phyloP scores from a whole-genome alignment of 2,329 filamentous ascomycete species.

The Coniochaeta sp. region DNA sequence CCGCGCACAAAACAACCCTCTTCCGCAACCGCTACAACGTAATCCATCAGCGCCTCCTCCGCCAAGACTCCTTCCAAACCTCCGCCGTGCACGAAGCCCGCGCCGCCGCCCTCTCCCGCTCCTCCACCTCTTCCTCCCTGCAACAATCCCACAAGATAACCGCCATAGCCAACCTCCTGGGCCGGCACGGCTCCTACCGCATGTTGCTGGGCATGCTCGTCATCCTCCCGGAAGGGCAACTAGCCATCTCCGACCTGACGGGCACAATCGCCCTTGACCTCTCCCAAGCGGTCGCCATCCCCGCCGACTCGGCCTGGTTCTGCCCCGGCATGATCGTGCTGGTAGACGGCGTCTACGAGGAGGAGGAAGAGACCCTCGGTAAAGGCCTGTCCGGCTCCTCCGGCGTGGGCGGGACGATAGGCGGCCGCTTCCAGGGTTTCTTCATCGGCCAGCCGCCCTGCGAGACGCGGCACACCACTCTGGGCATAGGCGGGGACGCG shows the following conservation, averaged over 20 bases:
- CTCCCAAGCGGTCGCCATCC: constrained; percentile 71
- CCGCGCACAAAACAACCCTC: constrained; percentile 73
- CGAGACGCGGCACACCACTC: constrained; percentile 71
- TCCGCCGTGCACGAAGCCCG: constrained; percentile 63
- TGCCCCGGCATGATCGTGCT: constrained; percentile 93
- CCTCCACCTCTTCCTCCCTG: constrained; percentile 48
- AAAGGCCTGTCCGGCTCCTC: constrained; percentile 67
- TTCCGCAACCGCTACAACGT: constrained; percentile 90
- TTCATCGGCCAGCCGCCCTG: constrained; percentile 88
- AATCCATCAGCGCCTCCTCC: constrained; percentile 82
- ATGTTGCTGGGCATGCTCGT: constrained; percentile 80
- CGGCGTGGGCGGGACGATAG: constrained; percentile 83
- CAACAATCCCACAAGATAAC: constrained; percentile 80
- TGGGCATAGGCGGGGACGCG: constrained; percentile 61
- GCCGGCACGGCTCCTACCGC: constrained; percentile 76
- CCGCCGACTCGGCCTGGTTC: constrained; percentile 85
- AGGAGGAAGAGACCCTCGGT: constrained; percentile 68
- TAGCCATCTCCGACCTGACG: constrained; percentile 80
- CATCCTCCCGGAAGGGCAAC: constrained; percentile 70
- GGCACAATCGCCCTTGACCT: constrained; percentile 84
- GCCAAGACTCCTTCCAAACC: constrained; percentile 88
- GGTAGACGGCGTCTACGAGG: constrained; percentile 92
- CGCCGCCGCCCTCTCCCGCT: constrained; percentile 37
- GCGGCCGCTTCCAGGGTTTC: constrained; percentile 86
- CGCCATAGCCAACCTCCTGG: constrained; percentile 68